Conservation (phyloP, 2,329 filamentous ascomycete species). For the Fusarium odoratissimum region DNA sequence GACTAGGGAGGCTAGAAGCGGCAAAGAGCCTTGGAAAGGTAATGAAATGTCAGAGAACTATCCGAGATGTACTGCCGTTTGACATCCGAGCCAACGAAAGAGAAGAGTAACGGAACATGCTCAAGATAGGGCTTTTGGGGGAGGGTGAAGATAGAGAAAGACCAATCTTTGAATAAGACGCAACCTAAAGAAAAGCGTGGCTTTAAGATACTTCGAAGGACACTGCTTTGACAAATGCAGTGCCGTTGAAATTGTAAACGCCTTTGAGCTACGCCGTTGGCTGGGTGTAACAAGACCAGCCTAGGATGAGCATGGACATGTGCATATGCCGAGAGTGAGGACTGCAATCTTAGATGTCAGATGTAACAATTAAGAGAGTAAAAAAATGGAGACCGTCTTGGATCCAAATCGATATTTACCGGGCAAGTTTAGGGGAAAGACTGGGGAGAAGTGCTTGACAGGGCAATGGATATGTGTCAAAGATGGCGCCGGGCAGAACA, state of each 20-base stretch:
- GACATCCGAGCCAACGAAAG: slow-evolving; percentile 43
- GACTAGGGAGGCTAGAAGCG: slow-evolving; percentile 48
- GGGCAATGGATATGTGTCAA: slow-evolving; percentile 41
- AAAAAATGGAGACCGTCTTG: slow-evolving; percentile 22
- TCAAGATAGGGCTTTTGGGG: slow-evolving; percentile 38
- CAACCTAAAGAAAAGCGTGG: slow-evolving; percentile 37
- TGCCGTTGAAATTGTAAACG: slow-evolving; percentile 42
- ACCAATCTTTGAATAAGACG: slow-evolving; percentile 25
- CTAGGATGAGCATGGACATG: slow-evolving; percentile 38
- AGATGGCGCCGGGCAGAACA: slow-evolving; percentile 30
- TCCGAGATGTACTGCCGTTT: slow-evolving; percentile 30
- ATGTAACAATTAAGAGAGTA: slow-evolving; percentile 32
- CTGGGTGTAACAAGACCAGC: slow-evolving; percentile 40
- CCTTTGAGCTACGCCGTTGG: slow-evolving; percentile 39
- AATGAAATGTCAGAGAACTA: slow-evolving; percentile 34
- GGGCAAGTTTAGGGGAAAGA: slow-evolving; percentile 24
- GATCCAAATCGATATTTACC: slow-evolving; percentile 20
- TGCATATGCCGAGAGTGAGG: slow-evolving; percentile 45
- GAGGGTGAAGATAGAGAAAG: slow-evolving; percentile 46
- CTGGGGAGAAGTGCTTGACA: slow-evolving; percentile 35
- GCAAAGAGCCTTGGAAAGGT: slow-evolving; percentile 33
- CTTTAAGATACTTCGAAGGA: slow-evolving; percentile 37
- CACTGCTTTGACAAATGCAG: slow-evolving; percentile 36
- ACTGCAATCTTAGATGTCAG: slow-evolving; percentile 32
- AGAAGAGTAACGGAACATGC: slow-evolving; percentile 32